Conservation (phyloP, 768 basidiomycete species). For the Suillus alpinus region DNA sequence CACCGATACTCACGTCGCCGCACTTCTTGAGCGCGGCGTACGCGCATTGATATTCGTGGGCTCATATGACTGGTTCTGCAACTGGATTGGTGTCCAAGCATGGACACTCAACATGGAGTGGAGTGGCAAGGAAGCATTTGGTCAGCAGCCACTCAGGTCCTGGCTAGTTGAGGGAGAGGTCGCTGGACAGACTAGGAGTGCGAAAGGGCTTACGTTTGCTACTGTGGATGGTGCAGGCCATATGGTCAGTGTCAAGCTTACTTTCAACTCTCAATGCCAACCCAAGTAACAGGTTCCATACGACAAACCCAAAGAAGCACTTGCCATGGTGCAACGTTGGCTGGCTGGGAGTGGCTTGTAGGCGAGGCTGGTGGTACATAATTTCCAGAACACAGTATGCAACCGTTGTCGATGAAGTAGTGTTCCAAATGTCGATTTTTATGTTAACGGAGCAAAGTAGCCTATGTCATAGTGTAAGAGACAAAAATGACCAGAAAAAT, state of each 20-base stretch:
- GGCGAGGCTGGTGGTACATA: neutral
- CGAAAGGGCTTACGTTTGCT: slow-evolving; percentile 62
- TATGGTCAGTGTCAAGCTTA: slow-evolving; percentile 44
- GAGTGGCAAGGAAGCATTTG: slow-evolving; percentile 58
- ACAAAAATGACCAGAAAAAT: neutral
- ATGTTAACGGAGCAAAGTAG: neutral
- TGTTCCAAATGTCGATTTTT: neutral
- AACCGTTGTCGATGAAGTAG: neutral
- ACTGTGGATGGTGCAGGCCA: slow-evolving; percentile 71
- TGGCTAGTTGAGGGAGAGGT: slow-evolving; percentile 53
- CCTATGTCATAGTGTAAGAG: neutral
- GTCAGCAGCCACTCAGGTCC: slow-evolving; percentile 44
- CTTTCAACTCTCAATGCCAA: slow-evolving; percentile 6
- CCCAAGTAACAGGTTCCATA: slow-evolving; percentile 47
- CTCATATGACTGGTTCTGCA: slow-evolving; percentile 77
- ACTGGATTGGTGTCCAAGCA: slow-evolving; percentile 71
- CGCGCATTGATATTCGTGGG: slow-evolving; percentile 73
- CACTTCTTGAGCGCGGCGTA: slow-evolving; percentile 69
- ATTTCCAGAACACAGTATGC: neutral
- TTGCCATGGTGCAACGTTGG: slow-evolving; percentile 51
- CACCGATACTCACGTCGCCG: slow-evolving; percentile 35
- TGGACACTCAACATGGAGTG: slow-evolving; percentile 76
- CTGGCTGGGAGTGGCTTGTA: slow-evolving; percentile 31
- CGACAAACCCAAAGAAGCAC: slow-evolving; percentile 56
- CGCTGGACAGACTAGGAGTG: slow-evolving; percentile 55